Base-by-base conservation (phyloP, 768 basidiomycete genomes). In the Pholiota conissans region DNA sequence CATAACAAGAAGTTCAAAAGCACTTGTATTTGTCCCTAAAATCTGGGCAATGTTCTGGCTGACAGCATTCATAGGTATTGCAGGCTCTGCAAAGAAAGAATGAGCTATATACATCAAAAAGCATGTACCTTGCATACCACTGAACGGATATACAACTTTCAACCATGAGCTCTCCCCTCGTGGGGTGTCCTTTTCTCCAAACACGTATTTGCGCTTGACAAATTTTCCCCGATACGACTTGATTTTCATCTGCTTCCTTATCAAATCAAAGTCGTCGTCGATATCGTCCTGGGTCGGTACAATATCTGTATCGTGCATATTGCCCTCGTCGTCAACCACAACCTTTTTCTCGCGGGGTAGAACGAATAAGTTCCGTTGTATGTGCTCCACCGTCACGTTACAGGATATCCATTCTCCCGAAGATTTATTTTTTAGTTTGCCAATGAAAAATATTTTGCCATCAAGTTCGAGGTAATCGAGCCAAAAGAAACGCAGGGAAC, bases 401-500 rank as follows among this genome's bases (percentile, higher is more conserved):
- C 91, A 93, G 6, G 93, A 95, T 3, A 92, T 74, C 85, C 89
- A 95, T 7, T 78, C 67, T 14, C 78, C 78, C 3, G 84, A 81
- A 4, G 76, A 73, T 71, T 88, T 89, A 73, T 95, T 93, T 63
- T 89, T 85, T 40, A 95, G 82, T 73, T 98, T 98, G 6, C 97
- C 97, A 42, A 92, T 84, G 61, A 99, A 89, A 68, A 93, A 89
- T 3, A 99, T 76, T 58, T 83, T 84, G 14, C 95, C 96, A 14
- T 90, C 84, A 48, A 84, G 81, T 68, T 98, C 94, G 30, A 95
- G 84, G 66, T 93, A 93, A 68, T 99, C 97, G 20, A 98, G 78
- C 97, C 97, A 99, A 77, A 89, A 99, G 78, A 99, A 95, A 26
- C 83, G 83, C 13, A 98, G 74, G 3, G 86, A 90, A 1, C 93